Conservation (phyloP, 2,329 filamentous ascomycete species). For the Paraphaeosphaeria sporulosa region DNA sequence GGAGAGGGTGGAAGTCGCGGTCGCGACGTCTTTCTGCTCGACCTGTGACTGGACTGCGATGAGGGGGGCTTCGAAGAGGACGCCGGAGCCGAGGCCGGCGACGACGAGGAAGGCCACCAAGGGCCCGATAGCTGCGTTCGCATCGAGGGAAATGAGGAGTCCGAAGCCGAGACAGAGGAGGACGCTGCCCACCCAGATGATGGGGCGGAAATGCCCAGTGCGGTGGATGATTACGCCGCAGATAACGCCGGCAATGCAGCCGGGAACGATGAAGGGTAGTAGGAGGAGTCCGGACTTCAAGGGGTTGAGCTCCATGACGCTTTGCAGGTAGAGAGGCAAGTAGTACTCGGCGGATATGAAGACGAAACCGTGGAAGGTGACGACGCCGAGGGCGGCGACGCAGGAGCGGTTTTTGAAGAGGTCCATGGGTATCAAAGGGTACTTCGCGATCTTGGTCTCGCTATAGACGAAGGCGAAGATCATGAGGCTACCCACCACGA, state of each 20-base stretch:
- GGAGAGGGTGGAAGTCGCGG: conserved; percentile 60
- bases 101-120: conserved; percentile 61
- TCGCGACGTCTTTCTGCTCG: conserved; percentile 58
- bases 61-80: conserved; percentile 63
- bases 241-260: conserved; percentile 55
- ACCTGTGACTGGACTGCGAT: conserved; percentile 65
- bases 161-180: conserved; percentile 45
- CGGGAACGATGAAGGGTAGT: conserved; percentile 63
- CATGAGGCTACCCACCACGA: conserved; percentile 60
- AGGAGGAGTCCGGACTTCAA: conserved; percentile 68
- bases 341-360: conserved; percentile 70
- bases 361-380: conserved; percentile 58
- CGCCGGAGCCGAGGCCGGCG: conserved; percentile 59
- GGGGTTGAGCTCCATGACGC: conserved; percentile 67
- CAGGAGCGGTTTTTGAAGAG: conserved; percentile 67
- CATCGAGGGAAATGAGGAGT: conserved; percentile 44
- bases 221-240: conserved; percentile 58
- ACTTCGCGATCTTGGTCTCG: conserved; percentile 69
- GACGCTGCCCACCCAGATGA: conserved; percentile 45
- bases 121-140: conserved; percentile 32
- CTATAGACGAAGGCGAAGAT: conserved; percentile 64
- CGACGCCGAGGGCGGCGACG: conserved; percentile 62
- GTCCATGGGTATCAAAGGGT: conserved; percentile 73
- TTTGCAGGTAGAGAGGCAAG: conserved; percentile 76
- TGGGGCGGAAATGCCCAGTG: conserved; percentile 52